phyloP scores from a whole-genome alignment of 805 yeast genomes.

The Lipomyces mesembrius region DNA sequence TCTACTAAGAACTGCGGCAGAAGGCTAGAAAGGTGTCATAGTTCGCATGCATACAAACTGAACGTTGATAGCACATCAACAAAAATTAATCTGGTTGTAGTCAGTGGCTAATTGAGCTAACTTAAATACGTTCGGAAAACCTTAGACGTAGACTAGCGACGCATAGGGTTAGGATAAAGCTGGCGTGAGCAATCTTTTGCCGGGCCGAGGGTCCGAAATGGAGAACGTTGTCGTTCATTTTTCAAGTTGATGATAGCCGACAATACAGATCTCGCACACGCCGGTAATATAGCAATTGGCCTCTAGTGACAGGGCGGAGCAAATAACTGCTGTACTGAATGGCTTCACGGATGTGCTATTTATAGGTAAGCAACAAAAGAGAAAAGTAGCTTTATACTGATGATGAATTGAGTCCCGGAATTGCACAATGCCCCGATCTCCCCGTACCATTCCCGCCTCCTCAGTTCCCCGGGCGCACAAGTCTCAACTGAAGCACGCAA shows the following conservation, averaged over 20 bases:
- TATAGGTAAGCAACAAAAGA: not conserved
- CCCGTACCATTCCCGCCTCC: not conserved
- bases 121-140: no score
- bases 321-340: not conserved
- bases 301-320: not conserved
- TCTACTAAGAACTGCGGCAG: no score
- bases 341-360: not conserved
- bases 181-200: not conserved
- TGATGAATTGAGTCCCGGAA: not conserved
- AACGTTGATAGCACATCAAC: no score
- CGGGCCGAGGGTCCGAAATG: not conserved
- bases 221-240: no score
- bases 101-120: no score
- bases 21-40: no score
- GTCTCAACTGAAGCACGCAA: slow-evolving; percentile 2
- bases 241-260: not conserved
- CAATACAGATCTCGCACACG: not conserved
- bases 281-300: not conserved
- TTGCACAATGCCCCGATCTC: not conserved
- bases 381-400: no score
- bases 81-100: no score
- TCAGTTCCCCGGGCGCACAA: slow-evolving; percentile 10
- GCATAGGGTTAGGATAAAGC: not conserved
- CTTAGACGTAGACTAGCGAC: no score
- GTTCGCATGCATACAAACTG: no score